These are phyloP conservation scores for Malus hybrid DNA, from an alignment of 331 rosid genomes.

Conservation along the genomic window DNA sequence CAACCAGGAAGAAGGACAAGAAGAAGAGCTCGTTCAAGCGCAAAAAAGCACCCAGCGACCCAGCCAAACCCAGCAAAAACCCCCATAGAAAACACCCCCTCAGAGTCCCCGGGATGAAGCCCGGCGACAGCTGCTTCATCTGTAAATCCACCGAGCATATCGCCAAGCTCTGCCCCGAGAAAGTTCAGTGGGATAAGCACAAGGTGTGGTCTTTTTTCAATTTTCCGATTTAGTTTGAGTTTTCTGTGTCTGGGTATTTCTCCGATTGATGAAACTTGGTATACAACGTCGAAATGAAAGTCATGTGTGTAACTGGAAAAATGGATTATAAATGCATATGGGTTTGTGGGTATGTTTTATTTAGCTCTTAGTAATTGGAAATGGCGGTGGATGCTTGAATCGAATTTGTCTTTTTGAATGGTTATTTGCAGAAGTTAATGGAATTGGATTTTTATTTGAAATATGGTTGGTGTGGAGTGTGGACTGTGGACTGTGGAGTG, in stretches of 20 bases:
- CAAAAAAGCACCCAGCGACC: slow-evolving; percentile 26
- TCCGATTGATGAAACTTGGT: background rate
- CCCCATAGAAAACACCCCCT: slow-evolving; percentile 49
- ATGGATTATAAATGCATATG: background rate
- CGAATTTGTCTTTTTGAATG: background rate
- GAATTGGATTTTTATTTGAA: background rate
- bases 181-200: slow-evolving; percentile 73
- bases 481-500: no score
- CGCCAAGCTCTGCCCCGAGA: slow-evolving; percentile 70
- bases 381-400: background rate
- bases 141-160: slow-evolving; percentile 69
- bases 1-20: slow-evolving; percentile 33
- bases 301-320: background rate
- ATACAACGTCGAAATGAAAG: background rate
- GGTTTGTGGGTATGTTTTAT: background rate
- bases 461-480: background rate
- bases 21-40: slow-evolving; percentile 33
- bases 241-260: background rate
- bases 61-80: slow-evolving; percentile 20
- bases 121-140: slow-evolving; percentile 90
- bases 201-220: slow-evolving; percentile 34
- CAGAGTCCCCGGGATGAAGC: slow-evolving; percentile 95
- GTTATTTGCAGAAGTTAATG: background rate
- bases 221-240: background rate
- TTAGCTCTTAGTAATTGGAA: background rate